These are phyloP conservation scores for Dioszegia aurantiaca DNA, from an alignment of 768 basidiomycete species.

Conservation along the genomic window DNA sequence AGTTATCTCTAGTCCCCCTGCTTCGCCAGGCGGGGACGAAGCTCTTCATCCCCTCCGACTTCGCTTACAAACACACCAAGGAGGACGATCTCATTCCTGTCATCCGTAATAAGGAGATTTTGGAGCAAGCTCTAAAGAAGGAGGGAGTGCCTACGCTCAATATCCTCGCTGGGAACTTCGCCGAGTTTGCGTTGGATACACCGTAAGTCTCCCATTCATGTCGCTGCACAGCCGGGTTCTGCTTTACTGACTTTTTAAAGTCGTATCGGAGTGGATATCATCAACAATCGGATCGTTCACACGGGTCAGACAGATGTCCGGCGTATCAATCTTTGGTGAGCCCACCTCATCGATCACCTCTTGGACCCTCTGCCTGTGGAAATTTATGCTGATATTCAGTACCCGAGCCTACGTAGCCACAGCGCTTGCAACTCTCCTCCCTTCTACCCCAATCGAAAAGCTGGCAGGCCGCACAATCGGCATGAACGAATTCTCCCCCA, in stretches of 20 bases:
- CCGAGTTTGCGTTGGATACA: conserved; percentile 6
- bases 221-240: neutral
- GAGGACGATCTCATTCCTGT: neutral
- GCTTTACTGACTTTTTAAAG: neutral
- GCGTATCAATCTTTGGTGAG: conserved; percentile 2
- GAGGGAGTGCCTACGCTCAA: neutral
- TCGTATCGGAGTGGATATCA: conserved; percentile 1
- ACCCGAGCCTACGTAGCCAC: conserved; percentile 7
- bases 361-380: neutral
- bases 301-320: conserved; percentile 1
- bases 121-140: neutral
- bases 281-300: conserved; percentile 5
- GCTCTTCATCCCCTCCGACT: conserved; percentile 11
- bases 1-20: neutral
- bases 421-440: conserved; percentile 1
- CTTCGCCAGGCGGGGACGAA: neutral
- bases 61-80: neutral
- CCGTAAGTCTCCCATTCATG: neutral
- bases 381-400: neutral
- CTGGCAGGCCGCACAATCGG: neutral
- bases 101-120: neutral
- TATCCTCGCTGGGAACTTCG: conserved; percentile 3
- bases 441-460: neutral
- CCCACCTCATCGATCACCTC: neutral
- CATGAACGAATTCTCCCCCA: conserved; percentile 3